Evolutionary conservation across 2,329 filamentous ascomycete species (phyloP).

Genomic region (Talaromyces sp.): DNA sequence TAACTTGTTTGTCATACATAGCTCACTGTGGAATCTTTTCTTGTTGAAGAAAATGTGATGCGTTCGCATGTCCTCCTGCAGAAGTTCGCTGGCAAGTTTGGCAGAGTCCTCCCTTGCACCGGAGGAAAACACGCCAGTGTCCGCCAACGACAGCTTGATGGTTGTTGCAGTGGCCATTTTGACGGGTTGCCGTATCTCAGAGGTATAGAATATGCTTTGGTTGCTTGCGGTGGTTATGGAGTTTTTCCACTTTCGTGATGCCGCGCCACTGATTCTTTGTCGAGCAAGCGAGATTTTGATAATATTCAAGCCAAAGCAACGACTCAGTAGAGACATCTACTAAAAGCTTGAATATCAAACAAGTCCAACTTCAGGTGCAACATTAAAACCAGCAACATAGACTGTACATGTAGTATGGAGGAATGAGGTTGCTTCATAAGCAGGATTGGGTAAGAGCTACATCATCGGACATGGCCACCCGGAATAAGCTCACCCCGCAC

Average conservation of each 20-base stretch:
- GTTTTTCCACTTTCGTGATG: neutral
- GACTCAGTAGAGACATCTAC: neutral
- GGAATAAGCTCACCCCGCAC: neutral
- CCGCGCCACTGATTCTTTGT: neutral
- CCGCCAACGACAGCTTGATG: constrained; percentile 41
- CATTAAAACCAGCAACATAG: neutral
- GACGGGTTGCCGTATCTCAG: neutral
- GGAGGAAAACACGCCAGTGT: constrained; percentile 45
- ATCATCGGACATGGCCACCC: neutral
- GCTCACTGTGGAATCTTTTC: constrained; percentile 62
- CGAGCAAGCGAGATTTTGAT: neutral
- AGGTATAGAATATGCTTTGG: neutral
- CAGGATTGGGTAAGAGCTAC: neutral
- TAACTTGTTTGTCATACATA: neutral
- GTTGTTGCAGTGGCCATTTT: constrained; percentile 48
- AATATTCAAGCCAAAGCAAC: neutral
- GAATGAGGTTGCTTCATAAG: neutral
- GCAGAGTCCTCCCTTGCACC: constrained; percentile 56
- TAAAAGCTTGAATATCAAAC: neutral
- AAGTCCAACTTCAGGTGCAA: neutral
- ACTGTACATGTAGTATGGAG: neutral
- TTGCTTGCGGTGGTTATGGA: neutral
- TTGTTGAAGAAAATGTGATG: constrained; percentile 80
- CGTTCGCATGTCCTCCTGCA: constrained; percentile 69
- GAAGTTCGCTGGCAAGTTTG: constrained; percentile 57